phyloP scores from a whole-genome alignment of 352 stramenopile species.

The Peronosclerospora sorghi region DNA sequence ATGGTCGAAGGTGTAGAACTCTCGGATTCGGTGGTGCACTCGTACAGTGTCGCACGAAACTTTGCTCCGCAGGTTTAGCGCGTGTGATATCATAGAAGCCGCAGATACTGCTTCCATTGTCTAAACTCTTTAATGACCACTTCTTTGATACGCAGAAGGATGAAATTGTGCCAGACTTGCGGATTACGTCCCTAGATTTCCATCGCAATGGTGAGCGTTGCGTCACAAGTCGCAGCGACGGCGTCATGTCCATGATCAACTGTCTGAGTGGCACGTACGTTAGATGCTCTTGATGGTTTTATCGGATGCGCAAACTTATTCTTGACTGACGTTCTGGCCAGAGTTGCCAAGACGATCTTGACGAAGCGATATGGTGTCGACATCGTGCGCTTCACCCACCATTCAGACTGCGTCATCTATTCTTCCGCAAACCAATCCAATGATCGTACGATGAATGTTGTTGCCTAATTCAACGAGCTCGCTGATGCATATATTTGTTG shows the following conservation, averaged over 20 bases:
- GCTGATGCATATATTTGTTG: not conserved
- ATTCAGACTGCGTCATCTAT: conserved; percentile 80
- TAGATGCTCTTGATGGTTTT: not conserved
- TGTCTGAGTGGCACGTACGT: conserved; percentile 72
- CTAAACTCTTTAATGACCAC: not conserved
- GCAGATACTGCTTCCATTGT: not conserved
- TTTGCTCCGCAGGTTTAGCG: conserved; percentile 45
- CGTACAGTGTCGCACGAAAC: conserved; percentile 55
- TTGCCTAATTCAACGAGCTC: not conserved
- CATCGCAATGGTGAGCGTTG: conserved; percentile 71
- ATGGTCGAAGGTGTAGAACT: conserved; percentile 29
- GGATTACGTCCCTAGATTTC: conserved; percentile 61
- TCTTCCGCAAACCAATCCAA: conserved; percentile 63
- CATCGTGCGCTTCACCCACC: conserved; percentile 69
- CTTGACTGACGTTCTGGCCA: conserved; percentile 10
- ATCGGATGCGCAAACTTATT: not conserved
- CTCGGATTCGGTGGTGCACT: conserved; percentile 44
- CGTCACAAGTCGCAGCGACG: conserved; percentile 65
- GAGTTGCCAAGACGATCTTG: conserved; percentile 77
- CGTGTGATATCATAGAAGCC: not conserved
- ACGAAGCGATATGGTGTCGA: conserved; percentile 78
- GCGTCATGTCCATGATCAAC: conserved; percentile 73
- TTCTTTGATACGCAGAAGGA: conserved; percentile 28
- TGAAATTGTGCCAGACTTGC: conserved; percentile 38
- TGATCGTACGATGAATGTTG: conserved; percentile 35